Base-by-base conservation (phyloP, 1,139 yeast species). In the Hyphopichia fennica region DNA sequence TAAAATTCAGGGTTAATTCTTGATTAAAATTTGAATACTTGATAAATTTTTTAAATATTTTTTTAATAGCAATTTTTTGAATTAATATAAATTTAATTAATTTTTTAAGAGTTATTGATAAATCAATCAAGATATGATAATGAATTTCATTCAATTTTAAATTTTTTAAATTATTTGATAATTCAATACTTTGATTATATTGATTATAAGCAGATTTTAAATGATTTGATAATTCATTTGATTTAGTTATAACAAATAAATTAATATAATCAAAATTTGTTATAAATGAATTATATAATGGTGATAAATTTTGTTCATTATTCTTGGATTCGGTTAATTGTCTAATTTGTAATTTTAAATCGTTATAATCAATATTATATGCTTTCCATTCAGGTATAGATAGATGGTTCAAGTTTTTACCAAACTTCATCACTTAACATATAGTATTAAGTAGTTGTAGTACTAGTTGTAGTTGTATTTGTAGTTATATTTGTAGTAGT, bases 381-480 rank as follows among this genome's bases (percentile, higher is more conserved):
- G 81, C 78, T 55, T 79, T 79, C 97, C 97, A 91, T 65, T 88
- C 95, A 2, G 95, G 91, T 32, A 88, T 85, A 9, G 96, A 86
- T 52, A 89, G 75, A 49, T 79, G 81, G 40, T 78, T 70, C 30
- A 91, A 73, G 59, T 86, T 90, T 34, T 79, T 73, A 43, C 96
- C 96, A 65, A 89, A 90, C 67, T 89, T 91, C 98, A 90, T 90
- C 28, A n/a, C n/a, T n/a, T n/a, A n/a, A n/a, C n/a, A 22, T 22
- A 18, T 4, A 13, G 30, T 27, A 9, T 8, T 27, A 5, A 27
- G 30, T 9, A 9, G 30, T 22, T 22, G 10, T n/a, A n/a, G n/a
- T n/a, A n/a, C n/a, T n/a, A n/a, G n/a, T n/a, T n/a, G n/a, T n/a
- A n/a, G n/a, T n/a, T n/a, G n/a, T n/a, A n/a, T n/a, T n/a, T n/a